These are phyloP conservation scores for Ganoderma lingzhi DNA, from an alignment of 1,284 basidiomycete genomes.

Conservation along the genomic window DNA sequence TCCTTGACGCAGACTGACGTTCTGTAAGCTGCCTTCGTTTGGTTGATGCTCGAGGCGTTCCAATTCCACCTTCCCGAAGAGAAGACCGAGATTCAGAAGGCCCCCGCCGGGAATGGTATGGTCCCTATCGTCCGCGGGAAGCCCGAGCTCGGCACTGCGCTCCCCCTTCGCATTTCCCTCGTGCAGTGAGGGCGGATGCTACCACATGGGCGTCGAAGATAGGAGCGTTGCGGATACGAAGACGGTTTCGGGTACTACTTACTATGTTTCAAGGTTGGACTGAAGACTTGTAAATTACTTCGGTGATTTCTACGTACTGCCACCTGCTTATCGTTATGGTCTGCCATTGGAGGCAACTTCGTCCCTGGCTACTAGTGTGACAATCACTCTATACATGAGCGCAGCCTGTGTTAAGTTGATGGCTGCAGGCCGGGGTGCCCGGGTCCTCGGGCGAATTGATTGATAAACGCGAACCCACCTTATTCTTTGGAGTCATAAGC, in stretches of 20 bases:
- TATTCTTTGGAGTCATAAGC: too few relatives aligned
- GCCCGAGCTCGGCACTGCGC: conserved; percentile 44
- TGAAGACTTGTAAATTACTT: not conserved
- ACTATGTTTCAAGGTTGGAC: not conserved
- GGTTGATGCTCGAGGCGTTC: conserved; percentile 36
- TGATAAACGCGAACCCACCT: too few relatives aligned
- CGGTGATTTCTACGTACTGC: not conserved
- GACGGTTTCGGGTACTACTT: too few relatives aligned
- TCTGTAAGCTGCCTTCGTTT: conserved; percentile 20
- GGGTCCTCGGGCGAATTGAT: too few relatives aligned
- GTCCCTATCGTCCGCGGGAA: conserved; percentile 55
- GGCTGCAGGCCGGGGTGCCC: too few relatives aligned
- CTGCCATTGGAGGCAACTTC: not conserved
- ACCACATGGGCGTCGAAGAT: not conserved
- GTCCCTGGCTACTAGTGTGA: not conserved
- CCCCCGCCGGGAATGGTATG: conserved; percentile 48
- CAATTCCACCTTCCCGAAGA: conserved; percentile 41
- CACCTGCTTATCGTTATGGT: not conserved
- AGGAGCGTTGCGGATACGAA: not conserved
- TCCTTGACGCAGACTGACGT: conserved; percentile 18
- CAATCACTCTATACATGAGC: too few relatives aligned
- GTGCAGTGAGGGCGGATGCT: not conserved
- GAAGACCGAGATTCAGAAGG: conserved; percentile 46
- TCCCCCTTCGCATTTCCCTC: conserved; percentile 24
- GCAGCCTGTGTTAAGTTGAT: too few relatives aligned